A percentile compares a stretch with the other conserved stretches of the same genome.
Conservation (phyloP, 305 asterid species). For the Fraxinus platypoda region DNA sequence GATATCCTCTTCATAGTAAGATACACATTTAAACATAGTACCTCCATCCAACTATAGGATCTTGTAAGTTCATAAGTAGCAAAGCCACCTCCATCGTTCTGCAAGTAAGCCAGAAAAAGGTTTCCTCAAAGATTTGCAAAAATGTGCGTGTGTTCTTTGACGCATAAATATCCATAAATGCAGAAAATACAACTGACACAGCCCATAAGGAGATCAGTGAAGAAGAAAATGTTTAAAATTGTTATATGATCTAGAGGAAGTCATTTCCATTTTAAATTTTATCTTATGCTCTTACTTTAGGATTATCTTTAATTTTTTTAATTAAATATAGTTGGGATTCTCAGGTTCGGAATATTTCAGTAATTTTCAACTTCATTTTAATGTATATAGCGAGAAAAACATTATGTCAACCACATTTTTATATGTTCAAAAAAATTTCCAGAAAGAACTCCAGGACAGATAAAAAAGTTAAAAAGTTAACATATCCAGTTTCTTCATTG, state of each 20-base stretch:
- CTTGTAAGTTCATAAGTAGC: conserved; percentile 96
- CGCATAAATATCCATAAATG: neutral
- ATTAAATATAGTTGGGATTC: conserved; percentile 6
- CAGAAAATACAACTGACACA: conserved; percentile 11
- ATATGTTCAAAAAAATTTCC: neutral
- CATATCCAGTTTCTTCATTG: neutral
- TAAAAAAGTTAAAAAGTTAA: neutral
- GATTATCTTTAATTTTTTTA: neutral
- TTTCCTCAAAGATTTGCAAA: conserved; percentile 18
- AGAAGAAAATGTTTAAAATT: neutral
- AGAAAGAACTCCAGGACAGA: neutral
- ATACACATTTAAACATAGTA: conserved; percentile 30
- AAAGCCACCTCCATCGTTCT: conserved; percentile 77
- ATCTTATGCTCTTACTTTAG: neutral
- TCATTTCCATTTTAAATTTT: conserved; percentile 6
- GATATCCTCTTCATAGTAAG: neutral
- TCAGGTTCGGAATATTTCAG: conserved; percentile 10
- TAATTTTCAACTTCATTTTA: neutral
- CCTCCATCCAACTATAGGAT: conserved; percentile 98
- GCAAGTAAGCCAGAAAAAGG: conserved; percentile 39
- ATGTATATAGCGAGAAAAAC: neutral
- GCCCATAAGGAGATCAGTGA: neutral
- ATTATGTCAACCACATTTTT: neutral
- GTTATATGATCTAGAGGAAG: conserved; percentile 18
- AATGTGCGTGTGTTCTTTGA: neutral